A percentile compares a stretch with the other conserved stretches of the same genome.
These are phyloP conservation scores for Arthrobotrys iridis DNA, from an alignment of 2,329 filamentous ascomycete genomes.

Conservation along the genomic window DNA sequence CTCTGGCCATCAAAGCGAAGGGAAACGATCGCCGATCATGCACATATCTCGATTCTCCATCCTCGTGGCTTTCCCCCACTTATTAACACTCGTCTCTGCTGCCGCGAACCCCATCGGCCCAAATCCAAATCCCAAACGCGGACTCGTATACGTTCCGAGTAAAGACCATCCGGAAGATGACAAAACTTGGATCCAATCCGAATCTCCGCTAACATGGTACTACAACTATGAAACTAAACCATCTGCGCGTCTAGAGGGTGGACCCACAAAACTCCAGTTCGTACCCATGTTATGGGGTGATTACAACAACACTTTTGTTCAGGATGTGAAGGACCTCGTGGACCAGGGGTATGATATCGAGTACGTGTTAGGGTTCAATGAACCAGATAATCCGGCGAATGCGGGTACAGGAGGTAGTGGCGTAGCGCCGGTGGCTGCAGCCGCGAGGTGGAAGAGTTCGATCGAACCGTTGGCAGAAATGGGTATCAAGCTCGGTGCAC, in stretches of 20 bases:
- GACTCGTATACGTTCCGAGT: conserved; percentile 75
- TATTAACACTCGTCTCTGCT: conserved; percentile 27
- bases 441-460: conserved; percentile 75
- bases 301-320: conserved; percentile 70
- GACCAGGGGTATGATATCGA: conserved; percentile 67
- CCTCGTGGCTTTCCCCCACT: conserved; percentile 17
- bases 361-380: conserved; percentile 80
- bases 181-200: conserved; percentile 69
- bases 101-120: conserved; percentile 48
- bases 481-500: conserved; percentile 75
- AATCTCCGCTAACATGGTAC: conserved; percentile 78
- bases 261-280: conserved; percentile 73
- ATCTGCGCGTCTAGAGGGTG: conserved; percentile 65
- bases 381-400: conserved; percentile 71
- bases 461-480: conserved; percentile 74
- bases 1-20: not conserved
- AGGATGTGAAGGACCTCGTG: conserved; percentile 69
- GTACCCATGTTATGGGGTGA: conserved; percentile 84
- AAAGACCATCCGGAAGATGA: conserved; percentile 70
- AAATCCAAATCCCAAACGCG: conserved; percentile 69
- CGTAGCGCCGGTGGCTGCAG: conserved; percentile 70
- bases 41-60: conserved; percentile 12
- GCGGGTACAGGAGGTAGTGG: conserved; percentile 70
- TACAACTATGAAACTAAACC: conserved; percentile 78
- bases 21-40: conserved; percentile 10